Conservation (phyloP, 768 basidiomycete species). For the Panaeolus papilionaceus region DNA sequence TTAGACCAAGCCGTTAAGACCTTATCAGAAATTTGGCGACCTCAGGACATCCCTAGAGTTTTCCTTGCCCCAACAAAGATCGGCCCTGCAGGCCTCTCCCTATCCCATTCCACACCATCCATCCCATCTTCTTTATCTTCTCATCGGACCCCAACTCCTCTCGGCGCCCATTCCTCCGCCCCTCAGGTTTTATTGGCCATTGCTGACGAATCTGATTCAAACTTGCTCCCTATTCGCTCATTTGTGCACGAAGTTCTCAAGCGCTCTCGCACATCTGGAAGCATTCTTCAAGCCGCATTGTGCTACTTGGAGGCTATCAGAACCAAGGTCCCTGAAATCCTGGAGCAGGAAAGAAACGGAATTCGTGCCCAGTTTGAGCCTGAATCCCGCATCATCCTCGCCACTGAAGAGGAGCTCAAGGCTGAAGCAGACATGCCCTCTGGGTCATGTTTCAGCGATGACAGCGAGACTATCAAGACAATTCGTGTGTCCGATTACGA, state of each 20-base stretch:
- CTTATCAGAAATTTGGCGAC: conserved; percentile 81
- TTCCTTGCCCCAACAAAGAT: conserved; percentile 36
- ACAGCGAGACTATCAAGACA: conserved; percentile 45
- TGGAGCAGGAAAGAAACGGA: conserved; percentile 54
- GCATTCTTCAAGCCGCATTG: conserved; percentile 84
- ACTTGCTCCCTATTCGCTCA: conserved; percentile 65
- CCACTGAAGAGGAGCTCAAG: conserved; percentile 49
- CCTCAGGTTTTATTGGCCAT: conserved; percentile 24
- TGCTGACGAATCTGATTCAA: conserved; percentile 36
- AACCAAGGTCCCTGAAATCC: conserved; percentile 67
- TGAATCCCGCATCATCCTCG: conserved; percentile 48
- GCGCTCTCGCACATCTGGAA: conserved; percentile 84
- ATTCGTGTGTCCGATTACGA: conserved; percentile 45
- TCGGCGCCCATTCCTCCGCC: conserved; percentile 17
- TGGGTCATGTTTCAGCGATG: conserved; percentile 21
- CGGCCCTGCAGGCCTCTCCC: conserved; percentile 7
- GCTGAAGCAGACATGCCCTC: conserved; percentile 44
- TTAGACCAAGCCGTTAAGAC: conserved; percentile 82
- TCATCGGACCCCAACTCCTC: conserved; percentile 9
- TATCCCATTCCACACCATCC: conserved; percentile 16
- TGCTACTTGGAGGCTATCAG: conserved; percentile 91
- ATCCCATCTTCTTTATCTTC: conserved; percentile 27
- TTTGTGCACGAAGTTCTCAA: conserved; percentile 92
- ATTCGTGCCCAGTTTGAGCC: conserved; percentile 47
- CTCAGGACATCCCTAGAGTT: conserved; percentile 71